Evolutionary conservation across 345 rosid species (phyloP), one percentile per base, ranked within the genome.

Genomic region (Punica granatum): DNA sequence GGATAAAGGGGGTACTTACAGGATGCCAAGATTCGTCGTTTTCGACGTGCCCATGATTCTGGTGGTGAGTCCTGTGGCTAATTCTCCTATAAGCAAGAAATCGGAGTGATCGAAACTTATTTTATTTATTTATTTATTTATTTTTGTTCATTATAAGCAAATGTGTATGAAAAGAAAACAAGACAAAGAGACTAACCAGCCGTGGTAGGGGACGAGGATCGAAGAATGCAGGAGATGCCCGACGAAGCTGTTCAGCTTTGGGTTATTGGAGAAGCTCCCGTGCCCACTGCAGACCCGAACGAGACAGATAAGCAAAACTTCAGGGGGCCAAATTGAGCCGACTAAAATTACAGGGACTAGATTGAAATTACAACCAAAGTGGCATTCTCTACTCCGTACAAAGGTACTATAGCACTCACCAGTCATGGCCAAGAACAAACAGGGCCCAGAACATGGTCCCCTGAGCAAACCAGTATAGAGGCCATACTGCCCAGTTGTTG

Each of bases 371-470:
- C 25, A 42, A 13, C 0, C 87, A 81, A 60, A 81, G n/a, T n/a
- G n/a, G n/a, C n/a, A n/a, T n/a, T n/a, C n/a, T n/a, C n/a, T n/a
- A n/a, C n/a, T n/a, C n/a, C n/a, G n/a, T n/a, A n/a, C n/a, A n/a
- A n/a, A n/a, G n/a, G n/a, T 69, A 25, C 89, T 77, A 68, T 83
- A 82, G 62, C 86, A 86, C 59, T 46, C 79, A 92, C 98, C 98
- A 90, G 72, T 92, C 98, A 81, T 92, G 98, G 11, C 97, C 97
- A 34, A 92, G 97, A 77, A 92, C 98, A 75, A 92, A 92, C 67
- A 92, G 83, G 69, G 92, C 98, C 98, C 98, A 92, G 60, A 90
- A 92, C 97, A 92, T 92, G 42, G 98, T 92, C 49, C 97, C 98
- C 70, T 92, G 98, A 70, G 85, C 90, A 19, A 77, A 34, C 98